Percentiles rank a stretch among this genome's conserved stretches.
phyloP scores from a whole-genome alignment of 1,284 basidiomycete species.

The Mycena citricolor region DNA sequence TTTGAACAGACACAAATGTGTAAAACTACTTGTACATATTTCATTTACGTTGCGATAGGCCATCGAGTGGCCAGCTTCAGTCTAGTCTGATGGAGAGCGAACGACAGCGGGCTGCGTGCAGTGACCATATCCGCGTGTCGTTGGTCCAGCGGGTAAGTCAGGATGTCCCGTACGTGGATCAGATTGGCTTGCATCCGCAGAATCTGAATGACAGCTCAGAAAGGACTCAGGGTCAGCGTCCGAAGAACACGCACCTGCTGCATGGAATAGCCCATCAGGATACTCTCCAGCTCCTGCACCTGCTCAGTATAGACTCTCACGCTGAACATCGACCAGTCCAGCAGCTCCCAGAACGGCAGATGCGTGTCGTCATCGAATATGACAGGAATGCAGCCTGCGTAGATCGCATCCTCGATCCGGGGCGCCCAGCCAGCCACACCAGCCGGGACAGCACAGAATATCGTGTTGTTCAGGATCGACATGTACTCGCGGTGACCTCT shows the following conservation, averaged over 20 bases:
- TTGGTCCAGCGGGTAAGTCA: slow-evolving; percentile 8
- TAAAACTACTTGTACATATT: too few relatives aligned
- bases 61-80: slow-evolving; percentile 3
- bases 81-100: slow-evolving; percentile 1
- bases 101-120: slow-evolving; percentile 4
- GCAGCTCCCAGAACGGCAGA: slow-evolving; percentile 6
- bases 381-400: slow-evolving; percentile 7
- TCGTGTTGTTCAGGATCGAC: slow-evolving; percentile 3
- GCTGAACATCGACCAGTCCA: slow-evolving; percentile 6
- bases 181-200: slow-evolving; percentile 8
- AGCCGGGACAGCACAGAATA: slow-evolving; percentile 6
- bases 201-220: background rate
- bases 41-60: too few relatives aligned
- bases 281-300: background rate
- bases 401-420: slow-evolving; percentile 10
- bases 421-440: slow-evolving; percentile 10
- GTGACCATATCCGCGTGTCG: slow-evolving; percentile 3
- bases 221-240: too few relatives aligned
- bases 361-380: slow-evolving; percentile 3
- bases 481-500: slow-evolving; percentile 1
- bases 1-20: too few relatives aligned
- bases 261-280: slow-evolving; percentile 9
- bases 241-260: background rate
- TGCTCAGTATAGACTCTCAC: slow-evolving; percentile 1
- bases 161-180: slow-evolving; percentile 2